Evolutionary conservation across 164 flowering plant genomes (phyloP), one percentile per base, ranked within the genome.

Genomic region (Vitis labrusca): DNA sequence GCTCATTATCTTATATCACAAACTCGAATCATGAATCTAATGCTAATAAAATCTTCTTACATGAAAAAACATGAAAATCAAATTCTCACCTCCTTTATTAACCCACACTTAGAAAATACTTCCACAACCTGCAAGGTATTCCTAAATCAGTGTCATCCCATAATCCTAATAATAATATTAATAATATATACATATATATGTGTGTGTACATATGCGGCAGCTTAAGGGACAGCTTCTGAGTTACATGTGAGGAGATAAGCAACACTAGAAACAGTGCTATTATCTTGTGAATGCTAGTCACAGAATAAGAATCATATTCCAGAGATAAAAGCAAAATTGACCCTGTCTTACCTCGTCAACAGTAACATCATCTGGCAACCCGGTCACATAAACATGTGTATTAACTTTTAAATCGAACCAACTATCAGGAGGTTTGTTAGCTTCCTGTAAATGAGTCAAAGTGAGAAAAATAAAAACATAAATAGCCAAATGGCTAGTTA

Each of bases 331-430:
- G 56, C 61, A 67, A 66, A 32, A 73, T 65, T 54, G 32, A 65
- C n/a, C 10, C 48, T 14, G 32, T 76, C 87, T 77, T 82, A 93
- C 99, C 81, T 96, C 99, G 64, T 96, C 98, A 70, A 69, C 70
- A 63, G 97, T 90, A 50, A 89, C 99, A 85, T 96, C 98, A 58
- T 93, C 97, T 32, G 99, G 99, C 87, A 96, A 81, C 55, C 99
- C 99, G 50, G 88, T 89, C 17, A 96, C 95, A 72, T 96, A 96
- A 64, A 93, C 94, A 80, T 96, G 94, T n/a, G 98, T 91, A 76
- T 96, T 96, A 54, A 93, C 89, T 79, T 96, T 96, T 69, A 96
- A 79, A 59, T 96, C 99, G 61, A 96, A 96, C 99, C 99, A 96
- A 76, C 91, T 80, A 69, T 96, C 99, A 55, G 99, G 99, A 71